A percentile compares a stretch with the other conserved stretches of the same genome.
These are phyloP conservation scores for Thalassiosira pacifica DNA, from an alignment of 352 stramenopile genomes.

Conservation along the genomic window DNA sequence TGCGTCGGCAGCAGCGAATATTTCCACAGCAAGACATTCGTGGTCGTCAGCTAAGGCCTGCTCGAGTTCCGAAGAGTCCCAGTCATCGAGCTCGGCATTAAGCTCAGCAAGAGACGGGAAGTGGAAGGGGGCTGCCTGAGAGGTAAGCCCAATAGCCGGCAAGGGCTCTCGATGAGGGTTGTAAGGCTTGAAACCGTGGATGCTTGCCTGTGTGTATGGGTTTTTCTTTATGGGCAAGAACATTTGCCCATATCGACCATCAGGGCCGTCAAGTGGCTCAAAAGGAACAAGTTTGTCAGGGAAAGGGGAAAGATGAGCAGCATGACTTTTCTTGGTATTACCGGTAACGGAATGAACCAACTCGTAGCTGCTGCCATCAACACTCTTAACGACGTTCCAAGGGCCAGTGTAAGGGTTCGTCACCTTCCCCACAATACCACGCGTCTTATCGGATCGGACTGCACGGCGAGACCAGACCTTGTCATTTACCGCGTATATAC, in stretches of 20 bases:
- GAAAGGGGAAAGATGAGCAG: constrained; percentile 26
- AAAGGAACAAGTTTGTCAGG: constrained; percentile 23
- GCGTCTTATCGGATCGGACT: background rate
- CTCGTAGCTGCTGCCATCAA: constrained; percentile 13
- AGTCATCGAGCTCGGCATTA: constrained; percentile 13
- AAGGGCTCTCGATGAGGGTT: background rate
- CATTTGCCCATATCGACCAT: constrained; percentile 24
- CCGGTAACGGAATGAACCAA: background rate
- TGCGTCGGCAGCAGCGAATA: background rate
- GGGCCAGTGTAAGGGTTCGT: constrained; percentile 13
- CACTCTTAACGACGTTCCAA: background rate
- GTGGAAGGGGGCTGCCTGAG: background rate
- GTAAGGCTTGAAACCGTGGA: constrained; percentile 23
- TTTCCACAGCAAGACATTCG: background rate
- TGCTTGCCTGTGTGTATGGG: constrained; percentile 15
- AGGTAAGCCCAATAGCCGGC: background rate
- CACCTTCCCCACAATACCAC: constrained; percentile 6
- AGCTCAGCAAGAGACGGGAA: constrained; percentile 22
- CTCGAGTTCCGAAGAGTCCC: background rate
- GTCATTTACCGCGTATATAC: background rate
- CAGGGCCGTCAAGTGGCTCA: background rate
- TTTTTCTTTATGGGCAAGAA: background rate
- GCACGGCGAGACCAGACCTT: background rate
- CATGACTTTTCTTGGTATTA: constrained; percentile 1
- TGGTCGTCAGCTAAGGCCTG: background rate